A percentile compares a stretch with the other conserved stretches of the same genome.
Conservation (phyloP, 495 filamentous ascomycete genomes). For the Neurospora sp. region DNA sequence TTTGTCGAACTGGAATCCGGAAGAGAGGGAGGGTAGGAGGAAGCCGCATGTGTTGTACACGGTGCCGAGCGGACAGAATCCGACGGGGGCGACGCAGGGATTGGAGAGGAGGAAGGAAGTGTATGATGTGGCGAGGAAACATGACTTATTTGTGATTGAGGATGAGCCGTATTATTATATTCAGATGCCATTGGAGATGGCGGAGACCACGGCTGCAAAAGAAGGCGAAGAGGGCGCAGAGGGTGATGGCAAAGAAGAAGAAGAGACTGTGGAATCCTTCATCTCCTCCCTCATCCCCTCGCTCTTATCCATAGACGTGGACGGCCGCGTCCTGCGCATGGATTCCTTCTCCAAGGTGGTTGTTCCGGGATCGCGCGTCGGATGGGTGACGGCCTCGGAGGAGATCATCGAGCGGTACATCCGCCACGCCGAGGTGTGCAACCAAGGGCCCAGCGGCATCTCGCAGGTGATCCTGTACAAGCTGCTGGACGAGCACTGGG, state of each 20-base stretch:
- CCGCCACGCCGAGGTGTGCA: constrained; percentile 66
- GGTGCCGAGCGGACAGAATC: constrained; percentile 83
- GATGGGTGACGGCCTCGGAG: constrained; percentile 74
- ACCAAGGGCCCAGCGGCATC: constrained; percentile 75
- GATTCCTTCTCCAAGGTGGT: constrained; percentile 81
- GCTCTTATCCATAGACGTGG: constrained; percentile 55
- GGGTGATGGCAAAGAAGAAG: neutral
- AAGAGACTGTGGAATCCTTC: constrained; percentile 30
- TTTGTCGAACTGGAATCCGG: constrained; percentile 56
- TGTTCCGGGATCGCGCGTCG: constrained; percentile 63
- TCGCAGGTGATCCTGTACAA: constrained; percentile 78
- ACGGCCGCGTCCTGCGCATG: constrained; percentile 59
- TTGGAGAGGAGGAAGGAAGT: constrained; percentile 53
- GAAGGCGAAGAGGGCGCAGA: neutral
- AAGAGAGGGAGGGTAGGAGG: constrained; percentile 39
- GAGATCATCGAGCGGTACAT: constrained; percentile 74
- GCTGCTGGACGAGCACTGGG: constrained; percentile 88
- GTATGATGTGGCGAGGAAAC: constrained; percentile 67
- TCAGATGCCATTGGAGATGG: constrained; percentile 81
- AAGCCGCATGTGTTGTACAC: constrained; percentile 78
- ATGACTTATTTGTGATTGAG: constrained; percentile 82
- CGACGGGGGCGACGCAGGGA: constrained; percentile 76
- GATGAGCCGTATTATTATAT: constrained; percentile 97
- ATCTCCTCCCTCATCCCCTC: constrained; percentile 44
- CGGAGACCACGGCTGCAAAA: constrained; percentile 1